A percentile compares a stretch with the other conserved stretches of the same genome.
phyloP scores from a whole-genome alignment of 306 rosid genomes.

The Pyrus bretschneideri region DNA sequence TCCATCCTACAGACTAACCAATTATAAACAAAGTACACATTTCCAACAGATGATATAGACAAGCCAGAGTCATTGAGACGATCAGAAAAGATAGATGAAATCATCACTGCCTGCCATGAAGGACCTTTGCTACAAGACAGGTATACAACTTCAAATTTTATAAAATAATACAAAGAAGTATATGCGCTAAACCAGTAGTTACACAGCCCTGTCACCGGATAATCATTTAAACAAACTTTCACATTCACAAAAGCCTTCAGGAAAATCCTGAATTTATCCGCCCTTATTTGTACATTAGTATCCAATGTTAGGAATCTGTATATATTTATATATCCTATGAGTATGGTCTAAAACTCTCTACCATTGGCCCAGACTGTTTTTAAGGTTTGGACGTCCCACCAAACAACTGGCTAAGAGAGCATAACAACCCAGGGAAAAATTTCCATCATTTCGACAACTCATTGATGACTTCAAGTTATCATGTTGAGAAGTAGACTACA shows the following conservation, averaged over 20 bases:
- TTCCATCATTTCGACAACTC: too few relatives aligned
- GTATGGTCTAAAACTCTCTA: too few relatives aligned
- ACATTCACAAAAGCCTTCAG: neutral
- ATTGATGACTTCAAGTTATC: too few relatives aligned
- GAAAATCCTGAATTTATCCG: neutral
- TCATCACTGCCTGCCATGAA: neutral
- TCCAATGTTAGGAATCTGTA: too few relatives aligned
- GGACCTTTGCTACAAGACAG: neutral
- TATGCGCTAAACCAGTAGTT: neutral
- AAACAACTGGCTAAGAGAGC: too few relatives aligned
- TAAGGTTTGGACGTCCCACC: too few relatives aligned
- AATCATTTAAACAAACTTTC: neutral
- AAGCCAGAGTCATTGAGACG: neutral
- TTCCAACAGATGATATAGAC: neutral
- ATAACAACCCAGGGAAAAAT: too few relatives aligned
- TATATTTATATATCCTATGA: too few relatives aligned
- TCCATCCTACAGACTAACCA: neutral
- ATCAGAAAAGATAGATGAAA: neutral
- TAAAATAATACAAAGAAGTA: too few relatives aligned
- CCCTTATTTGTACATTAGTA: too few relatives aligned
- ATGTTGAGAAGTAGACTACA: neutral
- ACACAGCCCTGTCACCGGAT: neutral
- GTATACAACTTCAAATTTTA: neutral
- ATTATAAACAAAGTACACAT: neutral
- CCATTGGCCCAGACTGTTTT: too few relatives aligned